Evolutionary conservation across 2,329 filamentous ascomycete species (phyloP).

Genomic region (Aquanectria penicillioides): DNA sequence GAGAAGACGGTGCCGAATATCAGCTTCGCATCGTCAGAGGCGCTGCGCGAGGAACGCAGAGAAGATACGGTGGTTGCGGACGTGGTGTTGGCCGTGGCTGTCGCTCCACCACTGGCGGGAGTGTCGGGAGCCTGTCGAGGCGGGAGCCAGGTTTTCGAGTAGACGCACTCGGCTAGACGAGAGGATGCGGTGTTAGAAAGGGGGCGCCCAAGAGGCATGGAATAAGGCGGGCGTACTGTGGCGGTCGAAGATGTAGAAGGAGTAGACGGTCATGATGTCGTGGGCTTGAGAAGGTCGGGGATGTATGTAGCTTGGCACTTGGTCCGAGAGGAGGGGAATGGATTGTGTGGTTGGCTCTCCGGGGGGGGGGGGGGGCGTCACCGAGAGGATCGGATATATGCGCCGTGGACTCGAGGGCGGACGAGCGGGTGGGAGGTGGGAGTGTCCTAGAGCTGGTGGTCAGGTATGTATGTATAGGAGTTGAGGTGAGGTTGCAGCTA

Average conservation of each 20-base stretch:
- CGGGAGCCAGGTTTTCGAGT: constrained; percentile 85
- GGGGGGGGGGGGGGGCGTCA: too few relatives aligned
- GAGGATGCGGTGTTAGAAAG: constrained; percentile 24
- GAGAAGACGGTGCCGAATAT: constrained; percentile 98
- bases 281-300: constrained; percentile 2
- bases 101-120: constrained; percentile 47
- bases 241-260: constrained; percentile 98
- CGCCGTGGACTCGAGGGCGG: too few relatives aligned
- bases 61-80: constrained; percentile 26
- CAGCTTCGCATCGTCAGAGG: constrained; percentile 89
- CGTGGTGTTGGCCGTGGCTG: constrained; percentile 44
- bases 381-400: too few relatives aligned
- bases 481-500: constrained; percentile 1
- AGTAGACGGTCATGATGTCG: constrained; percentile 86
- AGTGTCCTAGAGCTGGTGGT: background rate
- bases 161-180: constrained; percentile 92
- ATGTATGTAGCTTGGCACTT: background rate
- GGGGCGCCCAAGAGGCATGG: background rate
- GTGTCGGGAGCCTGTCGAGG: constrained; percentile 50
- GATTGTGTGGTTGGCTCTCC: background rate
- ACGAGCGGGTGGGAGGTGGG: background rate
- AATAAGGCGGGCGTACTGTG: constrained; percentile 74
- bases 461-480: background rate
- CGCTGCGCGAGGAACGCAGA: constrained; percentile 44
- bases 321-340: background rate